Percentiles rank a stretch among this genome's conserved stretches.
Conservation (phyloP, 1,284 basidiomycete species). For the Sporisorium iseilematis-ciliati region DNA sequence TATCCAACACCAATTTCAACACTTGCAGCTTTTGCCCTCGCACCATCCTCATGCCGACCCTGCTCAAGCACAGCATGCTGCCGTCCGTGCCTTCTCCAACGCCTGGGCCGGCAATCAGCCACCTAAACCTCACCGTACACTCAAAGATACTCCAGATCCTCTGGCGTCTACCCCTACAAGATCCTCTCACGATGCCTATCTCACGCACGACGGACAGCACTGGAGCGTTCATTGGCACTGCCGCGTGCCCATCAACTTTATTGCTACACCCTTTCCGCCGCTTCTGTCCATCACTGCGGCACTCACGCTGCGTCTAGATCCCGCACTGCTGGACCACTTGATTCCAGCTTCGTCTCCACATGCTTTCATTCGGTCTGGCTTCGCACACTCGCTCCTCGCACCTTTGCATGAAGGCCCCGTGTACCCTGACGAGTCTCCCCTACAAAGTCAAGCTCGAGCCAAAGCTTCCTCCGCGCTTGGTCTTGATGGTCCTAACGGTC, state of each 20-base stretch:
- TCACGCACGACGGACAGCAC: constrained; percentile 19
- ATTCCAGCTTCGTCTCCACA: constrained; percentile 7
- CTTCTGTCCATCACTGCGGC: constrained; percentile 40
- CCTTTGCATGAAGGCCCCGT: constrained; percentile 50
- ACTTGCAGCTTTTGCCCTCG: constrained; percentile 35
- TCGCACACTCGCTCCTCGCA: constrained; percentile 43
- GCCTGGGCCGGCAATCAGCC: constrained; percentile 46
- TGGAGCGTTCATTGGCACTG: constrained; percentile 46
- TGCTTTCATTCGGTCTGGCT: constrained; percentile 25
- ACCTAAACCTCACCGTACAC: constrained; percentile 29
- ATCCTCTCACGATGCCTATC: constrained; percentile 25
- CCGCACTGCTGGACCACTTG: constrained; percentile 25
- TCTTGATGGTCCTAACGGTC: constrained; percentile 44
- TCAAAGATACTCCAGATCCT: constrained; percentile 17
- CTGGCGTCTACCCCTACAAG: not conserved
- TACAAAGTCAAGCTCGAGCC: constrained; percentile 37
- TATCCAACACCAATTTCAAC: constrained; percentile 21
- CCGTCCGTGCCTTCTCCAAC: constrained; percentile 41
- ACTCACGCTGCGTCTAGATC: constrained; percentile 36
- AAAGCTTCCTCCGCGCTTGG: constrained; percentile 37
- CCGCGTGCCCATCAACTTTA: constrained; percentile 43
- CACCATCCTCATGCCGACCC: constrained; percentile 21
- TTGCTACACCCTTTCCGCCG: constrained; percentile 41
- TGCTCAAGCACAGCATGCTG: constrained; percentile 18
- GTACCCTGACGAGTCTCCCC: constrained; percentile 50